Conservation (phyloP, 768 basidiomycete species). For the Rubroboletus pulcherrimus region DNA sequence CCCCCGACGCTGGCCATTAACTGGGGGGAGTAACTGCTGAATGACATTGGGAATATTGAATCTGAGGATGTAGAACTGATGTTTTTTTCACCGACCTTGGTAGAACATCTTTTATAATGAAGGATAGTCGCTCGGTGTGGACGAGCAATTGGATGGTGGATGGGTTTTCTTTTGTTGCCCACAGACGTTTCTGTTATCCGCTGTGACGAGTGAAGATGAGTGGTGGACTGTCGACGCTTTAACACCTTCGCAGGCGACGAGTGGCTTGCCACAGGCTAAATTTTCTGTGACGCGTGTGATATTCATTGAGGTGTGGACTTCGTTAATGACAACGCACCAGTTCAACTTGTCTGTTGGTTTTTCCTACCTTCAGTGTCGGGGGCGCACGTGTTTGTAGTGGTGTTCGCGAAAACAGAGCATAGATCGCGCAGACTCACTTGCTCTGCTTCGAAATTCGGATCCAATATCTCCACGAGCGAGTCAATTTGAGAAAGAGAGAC, state of each 20-base stretch:
- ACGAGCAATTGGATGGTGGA: background rate
- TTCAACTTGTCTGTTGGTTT: too few species aligned
- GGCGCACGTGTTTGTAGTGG: too few species aligned
- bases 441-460: too few species aligned
- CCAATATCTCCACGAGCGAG: too few species aligned
- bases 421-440: too few species aligned
- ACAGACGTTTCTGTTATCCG: background rate
- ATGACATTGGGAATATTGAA: conserved; percentile 2
- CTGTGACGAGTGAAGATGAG: too few species aligned
- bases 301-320: background rate
- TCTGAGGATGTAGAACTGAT: background rate
- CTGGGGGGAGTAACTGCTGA: conserved; percentile 3
- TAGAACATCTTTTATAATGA: conserved; percentile 7
- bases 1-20: conserved; percentile 6
- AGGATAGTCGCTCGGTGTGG: conserved; percentile 2
- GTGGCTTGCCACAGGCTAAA: background rate
- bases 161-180: background rate
- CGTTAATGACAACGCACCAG: background rate
- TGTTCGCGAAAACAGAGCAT: too few species aligned
- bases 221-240: background rate
- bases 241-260: background rate
- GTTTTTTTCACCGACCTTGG: conserved; percentile 1
- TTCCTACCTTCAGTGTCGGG: too few species aligned
- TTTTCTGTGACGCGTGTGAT: background rate
- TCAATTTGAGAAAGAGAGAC: too few species aligned